phyloP scores from a whole-genome alignment of 2,329 filamentous ascomycete species.

The Bisporella sp. region DNA sequence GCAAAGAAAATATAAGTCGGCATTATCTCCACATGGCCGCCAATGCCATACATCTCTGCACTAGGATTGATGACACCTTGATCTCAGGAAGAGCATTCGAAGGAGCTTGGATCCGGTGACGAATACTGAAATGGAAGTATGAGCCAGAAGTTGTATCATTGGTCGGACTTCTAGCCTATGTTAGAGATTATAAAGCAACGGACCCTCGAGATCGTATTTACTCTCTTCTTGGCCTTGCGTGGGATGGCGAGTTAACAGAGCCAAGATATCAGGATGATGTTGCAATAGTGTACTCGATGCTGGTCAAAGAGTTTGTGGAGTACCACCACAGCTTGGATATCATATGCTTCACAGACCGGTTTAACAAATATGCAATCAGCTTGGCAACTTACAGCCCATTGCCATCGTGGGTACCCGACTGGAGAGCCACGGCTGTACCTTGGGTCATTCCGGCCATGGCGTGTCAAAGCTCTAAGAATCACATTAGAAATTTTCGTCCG shows the following conservation, averaged over 20 bases:
- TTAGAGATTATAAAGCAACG: slow-evolving; percentile 6
- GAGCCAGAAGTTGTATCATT: background rate
- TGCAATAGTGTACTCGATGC: slow-evolving; percentile 2
- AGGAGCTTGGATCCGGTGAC: slow-evolving; percentile 5
- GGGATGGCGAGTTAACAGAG: slow-evolving; percentile 1
- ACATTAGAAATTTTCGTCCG: slow-evolving; percentile 9
- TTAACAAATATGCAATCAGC: background rate
- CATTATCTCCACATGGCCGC: background rate
- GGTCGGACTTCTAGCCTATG: slow-evolving; percentile 4
- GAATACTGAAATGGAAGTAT: slow-evolving; percentile 2
- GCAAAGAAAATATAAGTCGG: slow-evolving; percentile 1
- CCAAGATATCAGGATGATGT: slow-evolving; percentile 6
- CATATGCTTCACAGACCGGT: slow-evolving; percentile 7
- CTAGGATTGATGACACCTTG: slow-evolving; percentile 6
- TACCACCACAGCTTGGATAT: slow-evolving; percentile 7
- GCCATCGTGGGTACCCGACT: slow-evolving; percentile 14
- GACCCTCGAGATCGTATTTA: slow-evolving; percentile 14
- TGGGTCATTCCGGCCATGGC: slow-evolving; percentile 7
- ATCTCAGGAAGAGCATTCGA: slow-evolving; percentile 4
- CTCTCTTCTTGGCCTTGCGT: slow-evolving; percentile 8
- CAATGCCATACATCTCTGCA: background rate
- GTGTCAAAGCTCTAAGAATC: slow-evolving; percentile 1
- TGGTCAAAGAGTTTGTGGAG: slow-evolving; percentile 4
- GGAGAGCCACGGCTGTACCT: slow-evolving; percentile 5
- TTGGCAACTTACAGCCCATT: background rate